Percentiles rank a stretch among this genome's conserved stretches.
phyloP scores from a whole-genome alignment of 306 rosid species.

The Gastrolobium bilobum region DNA sequence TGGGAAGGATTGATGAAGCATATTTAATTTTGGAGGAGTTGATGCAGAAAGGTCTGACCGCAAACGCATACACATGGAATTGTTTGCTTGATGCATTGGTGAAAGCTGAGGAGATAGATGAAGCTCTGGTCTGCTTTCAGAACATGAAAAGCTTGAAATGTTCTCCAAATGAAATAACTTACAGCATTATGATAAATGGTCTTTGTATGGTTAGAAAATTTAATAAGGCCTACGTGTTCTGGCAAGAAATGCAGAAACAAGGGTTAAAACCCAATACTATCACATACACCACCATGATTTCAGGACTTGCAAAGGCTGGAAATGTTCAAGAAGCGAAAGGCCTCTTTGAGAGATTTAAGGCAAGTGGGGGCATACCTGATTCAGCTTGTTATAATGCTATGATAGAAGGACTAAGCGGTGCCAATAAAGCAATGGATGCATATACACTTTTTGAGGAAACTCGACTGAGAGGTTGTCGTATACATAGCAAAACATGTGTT shows the following conservation, averaged over 20 bases:
- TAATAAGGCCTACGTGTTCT: constrained; percentile 93
- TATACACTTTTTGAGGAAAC: constrained; percentile 90
- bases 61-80: constrained; percentile 91
- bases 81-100: constrained; percentile 91
- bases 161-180: constrained; percentile 78
- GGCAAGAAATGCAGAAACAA: constrained; percentile 97
- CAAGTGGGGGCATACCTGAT: constrained; percentile 82
- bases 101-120: constrained; percentile 90
- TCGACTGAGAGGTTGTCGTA: constrained; percentile 73
- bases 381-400: constrained; percentile 86
- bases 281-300: constrained; percentile 90
- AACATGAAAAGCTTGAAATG: constrained; percentile 85
- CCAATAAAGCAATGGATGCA: constrained; percentile 83
- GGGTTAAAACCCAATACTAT: constrained; percentile 82
- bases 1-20: constrained; percentile 96
- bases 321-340: constrained; percentile 77
- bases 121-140: constrained; percentile 90
- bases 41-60: constrained; percentile 86
- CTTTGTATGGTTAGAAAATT: constrained; percentile 89
- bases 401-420: constrained; percentile 86
- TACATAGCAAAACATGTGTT: constrained; percentile 85
- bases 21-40: constrained; percentile 90
- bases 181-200: constrained; percentile 92
- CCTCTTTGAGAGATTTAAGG: constrained; percentile 82
- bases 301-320: constrained; percentile 91